Base-by-base conservation (phyloP, 2,329 filamentous ascomycete genomes). In the Diatrype stigma region DNA sequence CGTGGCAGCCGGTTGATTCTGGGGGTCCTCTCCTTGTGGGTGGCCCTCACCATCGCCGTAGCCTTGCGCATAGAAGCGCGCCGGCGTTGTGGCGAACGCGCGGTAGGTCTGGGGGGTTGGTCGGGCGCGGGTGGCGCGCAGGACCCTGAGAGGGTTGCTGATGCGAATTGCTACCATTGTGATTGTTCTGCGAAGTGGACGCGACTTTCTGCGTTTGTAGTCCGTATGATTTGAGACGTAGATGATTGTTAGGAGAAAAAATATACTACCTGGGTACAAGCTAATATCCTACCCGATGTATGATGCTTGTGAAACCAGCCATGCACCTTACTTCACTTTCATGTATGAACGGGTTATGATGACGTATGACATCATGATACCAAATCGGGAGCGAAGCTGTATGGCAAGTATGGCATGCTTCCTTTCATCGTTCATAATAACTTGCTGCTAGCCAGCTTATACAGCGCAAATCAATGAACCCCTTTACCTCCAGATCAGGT, bases 21-120 rank as follows among this genome's bases (percentile, higher is more conserved):
- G 63, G 3, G 72, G 71, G 28, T 68, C 61, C 40, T 70, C 66
- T 17, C 58, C 66, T 30, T 55, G 55, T 1, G 72, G 71, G 40
- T 70, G 58, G 16, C 70, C 70, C 48, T 70, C 58, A 26, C 64
- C 70, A 50, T 73, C 67, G n/a, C 73, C 71, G 50, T 74, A 75
- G 16, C 70, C 70, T 60, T 68, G 63, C 8, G 51, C 42, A 30
- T 56, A 53, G 8, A 51, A 52, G 19, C 51, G 49, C n/a, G 56
- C 55, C 16, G 60, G 40, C 6, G 58, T 55, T 11, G 59, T 50
- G 42, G 53, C 44, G 48, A 67, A 61, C 28, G 55, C 50, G 38
- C 59, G 60, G 53, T 57, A 59, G 21, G 45, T 42, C 53, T 49
- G 59, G 23, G 62, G 55, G 37, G 55, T 17, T 6, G 37, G 50